Percentiles rank a stretch among this genome's conserved stretches.
These are phyloP conservation scores for Beauveria pseudobassiana DNA, from an alignment of 2,329 filamentous ascomycete genomes.

Conservation along the genomic window DNA sequence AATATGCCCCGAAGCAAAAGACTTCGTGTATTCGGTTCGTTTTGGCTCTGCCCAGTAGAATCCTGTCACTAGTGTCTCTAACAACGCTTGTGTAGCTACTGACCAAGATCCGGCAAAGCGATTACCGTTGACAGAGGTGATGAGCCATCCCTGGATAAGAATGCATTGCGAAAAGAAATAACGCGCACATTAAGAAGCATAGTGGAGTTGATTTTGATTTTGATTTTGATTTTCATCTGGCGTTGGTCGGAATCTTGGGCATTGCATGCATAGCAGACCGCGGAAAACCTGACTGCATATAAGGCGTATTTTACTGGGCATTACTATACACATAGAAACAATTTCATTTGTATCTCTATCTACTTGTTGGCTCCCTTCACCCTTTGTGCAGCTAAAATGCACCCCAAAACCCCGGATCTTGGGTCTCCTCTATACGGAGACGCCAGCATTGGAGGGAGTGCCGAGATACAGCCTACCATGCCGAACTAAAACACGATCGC, in stretches of 20 bases:
- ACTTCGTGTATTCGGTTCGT: conserved; percentile 16
- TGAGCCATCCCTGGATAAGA: conserved; percentile 18
- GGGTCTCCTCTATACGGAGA: too few species aligned
- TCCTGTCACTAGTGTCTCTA: not conserved
- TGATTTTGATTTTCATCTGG: not conserved
- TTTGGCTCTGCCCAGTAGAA: not conserved
- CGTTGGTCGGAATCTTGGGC: not conserved
- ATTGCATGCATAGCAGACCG: not conserved
- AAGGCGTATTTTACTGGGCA: not conserved
- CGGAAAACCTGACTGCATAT: not conserved
- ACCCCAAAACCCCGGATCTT: too few species aligned
- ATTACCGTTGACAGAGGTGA: conserved; percentile 14
- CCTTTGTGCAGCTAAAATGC: too few species aligned
- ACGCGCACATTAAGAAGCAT: not conserved
- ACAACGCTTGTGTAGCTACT: conserved; percentile 12
- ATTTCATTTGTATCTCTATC: not conserved
- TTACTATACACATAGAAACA: not conserved
- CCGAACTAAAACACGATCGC: too few species aligned
- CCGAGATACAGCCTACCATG: too few species aligned
- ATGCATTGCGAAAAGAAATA: conserved; percentile 14
- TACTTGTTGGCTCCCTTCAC: too few species aligned
- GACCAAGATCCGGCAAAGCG: conserved; percentile 16
- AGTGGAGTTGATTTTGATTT: not conserved
- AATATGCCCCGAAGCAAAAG: conserved; percentile 15
- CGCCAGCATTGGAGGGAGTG: too few species aligned